Conservation (phyloP, 441 rosid genomes). For the Manihot esculenta region DNA sequence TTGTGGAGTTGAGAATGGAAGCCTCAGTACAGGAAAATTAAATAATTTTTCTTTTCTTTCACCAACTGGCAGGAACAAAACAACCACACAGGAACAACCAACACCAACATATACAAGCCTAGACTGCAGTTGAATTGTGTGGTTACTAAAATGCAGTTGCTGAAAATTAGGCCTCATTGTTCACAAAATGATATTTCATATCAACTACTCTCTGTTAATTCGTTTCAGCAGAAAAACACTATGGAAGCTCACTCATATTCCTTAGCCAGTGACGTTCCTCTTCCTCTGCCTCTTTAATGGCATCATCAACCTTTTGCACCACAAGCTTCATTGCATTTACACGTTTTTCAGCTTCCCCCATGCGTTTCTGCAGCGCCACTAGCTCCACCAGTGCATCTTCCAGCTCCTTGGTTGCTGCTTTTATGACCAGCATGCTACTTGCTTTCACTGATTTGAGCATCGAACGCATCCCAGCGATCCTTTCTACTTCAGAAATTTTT, state of each 20-base stretch:
- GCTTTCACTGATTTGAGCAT: slow-evolving; percentile 22
- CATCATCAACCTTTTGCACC: slow-evolving; percentile 20
- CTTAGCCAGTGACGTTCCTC: slow-evolving; percentile 13
- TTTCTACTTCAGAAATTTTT: slow-evolving; percentile 22
- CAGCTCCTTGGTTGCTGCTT: slow-evolving; percentile 25
- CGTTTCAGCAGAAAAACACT: neutral
- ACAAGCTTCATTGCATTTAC: slow-evolving; percentile 25
- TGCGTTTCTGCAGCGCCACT: slow-evolving; percentile 20
- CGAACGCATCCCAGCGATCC: slow-evolving; percentile 20
- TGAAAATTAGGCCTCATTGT: slow-evolving; percentile 3
- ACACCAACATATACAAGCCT: slow-evolving; percentile 12
- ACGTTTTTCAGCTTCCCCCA: slow-evolving; percentile 24
- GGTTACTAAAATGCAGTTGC: slow-evolving; percentile 10
- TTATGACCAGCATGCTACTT: slow-evolving; percentile 18
- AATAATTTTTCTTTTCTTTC: neutral
- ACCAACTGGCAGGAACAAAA: neutral
- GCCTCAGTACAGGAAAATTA: neutral
- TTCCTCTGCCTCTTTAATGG: slow-evolving; percentile 18
- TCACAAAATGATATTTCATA: neutral
- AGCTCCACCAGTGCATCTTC: slow-evolving; percentile 23
- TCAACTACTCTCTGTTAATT: neutral
- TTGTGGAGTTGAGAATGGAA: neutral
- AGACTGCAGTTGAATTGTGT: slow-evolving; percentile 2
- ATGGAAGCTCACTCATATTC: neutral
- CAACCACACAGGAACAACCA: slow-evolving; percentile 6